Evolutionary conservation across 495 filamentous ascomycete genomes (phyloP).

Genomic region (Chlorociboria aeruginascens): DNA sequence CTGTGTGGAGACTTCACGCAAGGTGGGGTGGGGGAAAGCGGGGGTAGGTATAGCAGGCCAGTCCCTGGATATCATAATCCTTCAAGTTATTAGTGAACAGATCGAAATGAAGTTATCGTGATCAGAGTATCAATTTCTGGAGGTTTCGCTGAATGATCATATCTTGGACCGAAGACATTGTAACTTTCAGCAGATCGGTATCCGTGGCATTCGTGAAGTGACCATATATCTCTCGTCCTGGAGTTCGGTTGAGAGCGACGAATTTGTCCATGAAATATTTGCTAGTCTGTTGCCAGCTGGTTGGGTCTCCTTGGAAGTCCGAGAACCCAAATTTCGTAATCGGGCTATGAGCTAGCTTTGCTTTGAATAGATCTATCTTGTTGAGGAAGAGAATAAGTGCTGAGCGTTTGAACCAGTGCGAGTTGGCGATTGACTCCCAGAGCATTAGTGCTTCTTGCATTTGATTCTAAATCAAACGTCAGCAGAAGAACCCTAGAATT

Average conservation of each 20-base stretch:
- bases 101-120: constrained; percentile 1
- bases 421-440: constrained; percentile 95
- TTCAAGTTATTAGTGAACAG: background rate
- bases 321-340: constrained; percentile 83
- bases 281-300: constrained; percentile 47
- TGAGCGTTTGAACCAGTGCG: constrained; percentile 93
- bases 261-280: constrained; percentile 90
- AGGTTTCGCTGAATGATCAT: constrained; percentile 99
- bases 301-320: constrained; percentile 61
- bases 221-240: constrained; percentile 81
- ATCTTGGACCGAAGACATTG: constrained; percentile 94
- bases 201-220: constrained; percentile 94
- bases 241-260: constrained; percentile 70
- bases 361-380: constrained; percentile 97
- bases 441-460: constrained; percentile 99
- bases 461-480: constrained; percentile 61
- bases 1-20: too few species aligned
- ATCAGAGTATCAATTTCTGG: constrained; percentile 86
- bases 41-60: background rate
- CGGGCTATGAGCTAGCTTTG: constrained; percentile 68
- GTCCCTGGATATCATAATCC: background rate
- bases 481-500: background rate
- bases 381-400: constrained; percentile 97
- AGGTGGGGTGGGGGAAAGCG: background rate
- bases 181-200: constrained; percentile 90